Evolutionary conservation across 768 basidiomycete species (phyloP), one percentile per base, ranked within the genome.

Genomic region (Agrocybe praecox): DNA sequence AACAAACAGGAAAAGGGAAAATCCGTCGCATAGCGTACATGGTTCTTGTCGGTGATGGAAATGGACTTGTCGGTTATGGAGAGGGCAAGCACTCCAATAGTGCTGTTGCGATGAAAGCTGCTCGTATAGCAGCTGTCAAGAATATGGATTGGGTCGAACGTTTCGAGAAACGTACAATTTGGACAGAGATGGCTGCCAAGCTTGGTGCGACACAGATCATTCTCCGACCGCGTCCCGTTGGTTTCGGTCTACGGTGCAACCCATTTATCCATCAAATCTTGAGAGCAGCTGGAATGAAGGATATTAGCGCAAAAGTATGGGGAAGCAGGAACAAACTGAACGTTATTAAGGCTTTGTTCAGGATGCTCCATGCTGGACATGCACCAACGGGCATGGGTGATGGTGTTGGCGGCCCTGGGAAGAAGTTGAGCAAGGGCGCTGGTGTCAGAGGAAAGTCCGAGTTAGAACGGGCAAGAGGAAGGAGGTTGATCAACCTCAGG

Each of bases 1-100:
- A 93, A 59, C 96, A 98, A 80, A 98, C 95, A 0, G 88, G 90
- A 54, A 98, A 98, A 74, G 97, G 97, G 14, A 96, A 94, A 67
- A 89, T 90, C 58, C 78, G 82, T 23, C 81, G 85, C 17, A 70
- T 80, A 50, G 83, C 84, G 51, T 74, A 76, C 36, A 80, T 91
- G 60, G 81, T 87, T 61, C 83, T 95, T 57, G 85, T 91, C 32
- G 94, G 94, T 2, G 86, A 96, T 67, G 91, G 92, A 2, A 77
- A 89, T 33, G 94, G 94, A 0, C 77, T 95, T 23, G 85, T 96
- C 0, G 94, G 94, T 3, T 79, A 86, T 34, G 94, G 94, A 3
- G 84, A 91, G 67, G 93, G 86, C 55, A 95, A 94, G 71, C 86
- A 89, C 69, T 73, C 70, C 2, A 86, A 90, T 36, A 64, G 65